phyloP scores from a whole-genome alignment of 2,329 filamentous ascomycete species.

The Aspergillus versicolor region DNA sequence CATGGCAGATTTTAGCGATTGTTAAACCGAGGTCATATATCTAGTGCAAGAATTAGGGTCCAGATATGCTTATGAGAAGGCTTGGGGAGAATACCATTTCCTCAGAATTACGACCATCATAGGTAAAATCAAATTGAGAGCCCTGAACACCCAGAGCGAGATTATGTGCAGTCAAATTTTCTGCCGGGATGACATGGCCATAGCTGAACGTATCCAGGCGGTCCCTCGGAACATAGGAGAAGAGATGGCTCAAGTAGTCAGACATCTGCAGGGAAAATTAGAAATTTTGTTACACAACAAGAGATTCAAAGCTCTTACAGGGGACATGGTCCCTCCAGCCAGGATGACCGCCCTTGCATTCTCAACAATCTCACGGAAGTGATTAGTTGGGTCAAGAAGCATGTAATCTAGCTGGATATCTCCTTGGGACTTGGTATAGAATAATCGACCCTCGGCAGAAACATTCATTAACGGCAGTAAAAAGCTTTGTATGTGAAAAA shows the following conservation, averaged over 20 bases:
- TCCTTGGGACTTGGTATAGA: constrained; percentile 51
- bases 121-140: constrained; percentile 79
- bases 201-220: constrained; percentile 82
- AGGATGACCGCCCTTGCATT: constrained; percentile 84
- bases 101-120: constrained; percentile 68
- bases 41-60: constrained; percentile 23
- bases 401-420: constrained; percentile 73
- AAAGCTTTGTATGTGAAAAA: constrained; percentile 67
- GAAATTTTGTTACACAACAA: constrained; percentile 4
- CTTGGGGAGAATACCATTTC: constrained; percentile 52
- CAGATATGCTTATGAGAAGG: constrained; percentile 5
- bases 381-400: constrained; percentile 84
- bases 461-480: constrained; percentile 83
- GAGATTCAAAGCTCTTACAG: constrained; percentile 46
- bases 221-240: constrained; percentile 66
- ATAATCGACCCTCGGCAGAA: constrained; percentile 64
- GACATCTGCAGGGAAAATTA: constrained; percentile 58
- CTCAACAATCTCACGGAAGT: constrained; percentile 84
- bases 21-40: constrained; percentile 72
- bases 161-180: constrained; percentile 77
- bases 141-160: constrained; percentile 54
- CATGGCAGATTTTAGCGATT: constrained; percentile 67
- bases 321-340: constrained; percentile 96
- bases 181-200: constrained; percentile 84
- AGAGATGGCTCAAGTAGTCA: constrained; percentile 83